phyloP scores from a whole-genome alignment of 768 basidiomycete genomes.

The Boletus bicolor region DNA sequence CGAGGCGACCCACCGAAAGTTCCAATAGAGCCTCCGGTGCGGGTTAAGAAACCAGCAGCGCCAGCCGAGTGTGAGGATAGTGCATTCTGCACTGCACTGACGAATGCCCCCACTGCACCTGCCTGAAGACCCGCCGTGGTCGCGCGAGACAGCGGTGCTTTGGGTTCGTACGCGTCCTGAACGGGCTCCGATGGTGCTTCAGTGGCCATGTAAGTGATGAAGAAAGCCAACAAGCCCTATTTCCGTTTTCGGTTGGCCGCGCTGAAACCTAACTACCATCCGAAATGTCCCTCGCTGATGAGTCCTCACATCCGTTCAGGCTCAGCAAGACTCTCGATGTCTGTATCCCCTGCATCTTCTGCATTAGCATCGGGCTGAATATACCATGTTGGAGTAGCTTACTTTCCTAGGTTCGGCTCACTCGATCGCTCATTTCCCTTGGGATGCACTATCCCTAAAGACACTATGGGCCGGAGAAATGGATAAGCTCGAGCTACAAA shows the following conservation, averaged over 20 bases:
- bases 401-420: constrained; percentile 35
- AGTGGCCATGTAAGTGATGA: constrained; percentile 22
- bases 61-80: constrained; percentile 73
- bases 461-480: constrained; percentile 36
- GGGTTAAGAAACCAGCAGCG: constrained; percentile 81
- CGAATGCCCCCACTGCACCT: constrained; percentile 61
- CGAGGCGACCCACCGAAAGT: constrained; percentile 69
- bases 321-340: constrained; percentile 45
- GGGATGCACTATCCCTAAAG: constrained; percentile 35
- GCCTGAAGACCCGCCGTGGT: constrained; percentile 60
- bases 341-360: constrained; percentile 26
- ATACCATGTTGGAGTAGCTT: constrained; percentile 14
- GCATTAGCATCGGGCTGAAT: constrained; percentile 10
- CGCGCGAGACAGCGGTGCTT: constrained; percentile 54
- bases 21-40: constrained; percentile 86
- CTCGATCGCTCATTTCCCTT: constrained; percentile 47
- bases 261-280: constrained; percentile 6
- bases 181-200: constrained; percentile 14
- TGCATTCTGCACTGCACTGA: constrained; percentile 78
- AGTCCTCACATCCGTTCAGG: constrained; percentile 34
- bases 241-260: constrained; percentile 24
- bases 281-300: constrained; percentile 8
- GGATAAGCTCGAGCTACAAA: constrained; percentile 29
- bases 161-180: constrained; percentile 42
- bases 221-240: constrained; percentile 1